Conservation (phyloP, 805 yeast species). For the Ogataea methanolica region DNA sequence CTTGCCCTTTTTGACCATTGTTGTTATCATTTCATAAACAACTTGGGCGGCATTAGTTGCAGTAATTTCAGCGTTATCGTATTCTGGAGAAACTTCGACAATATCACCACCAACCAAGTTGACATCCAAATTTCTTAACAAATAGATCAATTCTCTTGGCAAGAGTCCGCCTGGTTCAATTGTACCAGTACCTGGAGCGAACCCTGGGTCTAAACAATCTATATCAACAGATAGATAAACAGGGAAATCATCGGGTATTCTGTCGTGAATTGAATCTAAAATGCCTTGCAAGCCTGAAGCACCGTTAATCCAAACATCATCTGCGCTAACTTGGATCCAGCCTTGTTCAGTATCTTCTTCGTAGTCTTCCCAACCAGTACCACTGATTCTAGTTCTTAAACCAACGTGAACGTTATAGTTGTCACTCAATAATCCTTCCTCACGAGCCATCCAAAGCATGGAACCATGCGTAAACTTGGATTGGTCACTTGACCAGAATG, state of each 20-base stretch:
- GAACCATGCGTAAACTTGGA: slow-evolving; percentile 76
- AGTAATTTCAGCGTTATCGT: slow-evolving; percentile 61
- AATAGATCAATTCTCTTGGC: slow-evolving; percentile 48
- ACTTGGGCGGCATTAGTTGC: slow-evolving; percentile 68
- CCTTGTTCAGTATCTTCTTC: slow-evolving; percentile 65
- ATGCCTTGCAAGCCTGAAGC: slow-evolving; percentile 44
- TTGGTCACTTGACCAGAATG: slow-evolving; percentile 29
- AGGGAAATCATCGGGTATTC: slow-evolving; percentile 60
- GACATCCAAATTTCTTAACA: slow-evolving; percentile 43
- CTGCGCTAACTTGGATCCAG: slow-evolving; percentile 65
- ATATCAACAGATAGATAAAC: slow-evolving; percentile 78
- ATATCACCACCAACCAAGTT: slow-evolving; percentile 52
- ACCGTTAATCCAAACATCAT: slow-evolving; percentile 69
- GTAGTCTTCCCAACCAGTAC: slow-evolving; percentile 54
- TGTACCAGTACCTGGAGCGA: slow-evolving; percentile 56
- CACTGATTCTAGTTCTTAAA: slow-evolving; percentile 66
- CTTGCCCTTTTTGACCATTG: slow-evolving; percentile 58
- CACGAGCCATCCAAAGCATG: slow-evolving; percentile 76
- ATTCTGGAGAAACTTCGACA: slow-evolving; percentile 60
- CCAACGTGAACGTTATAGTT: slow-evolving; percentile 70
- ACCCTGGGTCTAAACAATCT: slow-evolving; percentile 56
- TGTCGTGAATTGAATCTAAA: slow-evolving; percentile 43
- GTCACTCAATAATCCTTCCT: slow-evolving; percentile 59
- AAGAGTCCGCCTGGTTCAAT: slow-evolving; percentile 57
- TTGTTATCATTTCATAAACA: slow-evolving; percentile 65